Evolutionary conservation across 1,284 basidiomycete genomes (phyloP).

Genomic region (Puccinia triticina): DNA sequence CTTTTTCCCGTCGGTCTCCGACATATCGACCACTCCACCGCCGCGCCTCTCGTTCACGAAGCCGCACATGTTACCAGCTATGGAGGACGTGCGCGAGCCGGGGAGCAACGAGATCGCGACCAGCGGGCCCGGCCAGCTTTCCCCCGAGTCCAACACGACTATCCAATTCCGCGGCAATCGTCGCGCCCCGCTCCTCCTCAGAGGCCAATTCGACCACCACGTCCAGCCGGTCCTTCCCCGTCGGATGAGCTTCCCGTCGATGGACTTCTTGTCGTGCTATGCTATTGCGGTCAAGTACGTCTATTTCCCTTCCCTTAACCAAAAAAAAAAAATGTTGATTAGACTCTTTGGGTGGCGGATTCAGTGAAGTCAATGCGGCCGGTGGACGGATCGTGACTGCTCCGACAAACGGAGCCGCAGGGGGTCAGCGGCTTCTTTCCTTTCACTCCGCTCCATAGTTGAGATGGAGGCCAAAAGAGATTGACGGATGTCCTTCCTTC

Average conservation of each 20-base stretch:
- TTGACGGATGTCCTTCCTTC: not conserved
- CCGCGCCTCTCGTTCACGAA: constrained; percentile 51
- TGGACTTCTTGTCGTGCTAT: constrained; percentile 91
- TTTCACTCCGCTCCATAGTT: not conserved
- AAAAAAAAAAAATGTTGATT: constrained; percentile 2
- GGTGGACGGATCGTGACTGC: constrained; percentile 93
- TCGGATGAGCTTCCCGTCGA: constrained; percentile 82
- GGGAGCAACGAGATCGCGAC: not conserved
- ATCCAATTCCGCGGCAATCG: constrained; percentile 29
- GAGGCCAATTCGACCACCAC: constrained; percentile 79
- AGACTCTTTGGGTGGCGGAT: not conserved
- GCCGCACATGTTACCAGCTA: constrained; percentile 32
- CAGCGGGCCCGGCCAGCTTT: not conserved
- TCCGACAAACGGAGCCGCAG: constrained; percentile 74
- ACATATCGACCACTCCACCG: constrained; percentile 21
- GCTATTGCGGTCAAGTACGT: constrained; percentile 77
- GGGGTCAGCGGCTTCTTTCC: constrained; percentile 31
- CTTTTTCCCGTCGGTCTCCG: constrained; percentile 49
- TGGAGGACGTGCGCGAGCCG: not conserved
- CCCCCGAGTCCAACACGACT: constrained; percentile 41
- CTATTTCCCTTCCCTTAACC: not conserved
- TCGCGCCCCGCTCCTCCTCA: constrained; percentile 63
- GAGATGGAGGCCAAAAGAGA: not conserved
- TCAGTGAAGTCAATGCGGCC: constrained; percentile 76
- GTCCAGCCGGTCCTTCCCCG: constrained; percentile 73